These are phyloP conservation scores for Phytophthora meadii DNA, from an alignment of 352 stramenopile genomes.

Conservation along the genomic window DNA sequence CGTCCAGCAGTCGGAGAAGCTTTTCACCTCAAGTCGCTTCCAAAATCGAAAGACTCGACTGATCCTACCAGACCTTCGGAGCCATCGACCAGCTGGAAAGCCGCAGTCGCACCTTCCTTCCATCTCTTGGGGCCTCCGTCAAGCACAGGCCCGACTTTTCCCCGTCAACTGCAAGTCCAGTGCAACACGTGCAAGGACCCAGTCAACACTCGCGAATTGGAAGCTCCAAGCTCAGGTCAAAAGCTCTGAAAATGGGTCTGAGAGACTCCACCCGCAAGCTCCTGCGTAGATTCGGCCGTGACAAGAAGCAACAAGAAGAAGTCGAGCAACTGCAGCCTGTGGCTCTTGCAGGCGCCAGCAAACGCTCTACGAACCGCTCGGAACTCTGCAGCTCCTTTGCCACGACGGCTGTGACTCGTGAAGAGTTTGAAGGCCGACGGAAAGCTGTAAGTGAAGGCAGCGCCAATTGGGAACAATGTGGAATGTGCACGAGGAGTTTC, in stretches of 20 bases:
- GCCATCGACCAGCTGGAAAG: conserved; percentile 34
- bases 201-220: conserved; percentile 4
- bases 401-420: conserved; percentile 45
- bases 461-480: conserved; percentile 54
- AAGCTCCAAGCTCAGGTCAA: conserved; percentile 9
- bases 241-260: conserved; percentile 45
- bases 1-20: not conserved
- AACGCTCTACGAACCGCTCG: conserved; percentile 52
- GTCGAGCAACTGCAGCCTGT: conserved; percentile 64
- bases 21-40: conserved; percentile 18
- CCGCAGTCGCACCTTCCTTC: conserved; percentile 30
- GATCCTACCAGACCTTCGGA: conserved; percentile 23
- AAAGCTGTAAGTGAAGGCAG: conserved; percentile 65
- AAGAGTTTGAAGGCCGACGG: conserved; percentile 45
- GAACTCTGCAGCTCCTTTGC: conserved; percentile 74
- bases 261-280: conserved; percentile 54
- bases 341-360: conserved; percentile 73
- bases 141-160: conserved; percentile 26
- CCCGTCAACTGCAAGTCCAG: conserved; percentile 18
- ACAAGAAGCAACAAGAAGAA: conserved; percentile 60
- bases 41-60: conserved; percentile 23
- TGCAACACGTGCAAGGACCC: conserved; percentile 10
- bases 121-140: conserved; percentile 1
- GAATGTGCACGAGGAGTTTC: conserved; percentile 70
- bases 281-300: conserved; percentile 53